phyloP scores from a whole-genome alignment of 1,139 yeast genomes.

The Kodamaea fungicola region DNA sequence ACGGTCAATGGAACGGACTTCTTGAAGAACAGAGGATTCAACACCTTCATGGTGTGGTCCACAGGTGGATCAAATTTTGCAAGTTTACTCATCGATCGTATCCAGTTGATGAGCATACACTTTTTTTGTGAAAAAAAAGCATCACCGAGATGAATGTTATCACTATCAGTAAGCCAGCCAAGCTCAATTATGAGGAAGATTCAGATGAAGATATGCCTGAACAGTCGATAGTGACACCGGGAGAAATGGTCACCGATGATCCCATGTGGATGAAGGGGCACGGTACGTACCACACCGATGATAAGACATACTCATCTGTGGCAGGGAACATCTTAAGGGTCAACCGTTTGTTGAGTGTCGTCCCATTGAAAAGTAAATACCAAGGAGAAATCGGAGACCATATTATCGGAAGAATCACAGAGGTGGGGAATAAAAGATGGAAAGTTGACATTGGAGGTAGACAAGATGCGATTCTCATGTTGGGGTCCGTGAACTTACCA shows the following conservation, averaged over 20 bases:
- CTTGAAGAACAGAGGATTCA: constrained; percentile 65
- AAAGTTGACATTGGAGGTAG: constrained; percentile 93
- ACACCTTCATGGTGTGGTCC: constrained; percentile 57
- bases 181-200: constrained; percentile 13
- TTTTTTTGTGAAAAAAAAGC: constrained; percentile 2
- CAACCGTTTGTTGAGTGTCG: constrained; percentile 79
- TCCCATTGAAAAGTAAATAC: constrained; percentile 82
- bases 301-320: constrained; percentile 80
- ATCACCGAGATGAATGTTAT: constrained; percentile 25
- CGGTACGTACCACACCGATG: constrained; percentile 80
- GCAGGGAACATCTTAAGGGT: constrained; percentile 89
- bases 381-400: constrained; percentile 97
- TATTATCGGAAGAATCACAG: constrained; percentile 88
- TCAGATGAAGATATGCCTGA: constrained; percentile 28
- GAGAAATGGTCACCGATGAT: constrained; percentile 94
- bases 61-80: constrained; percentile 59
- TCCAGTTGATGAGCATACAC: constrained; percentile 2
- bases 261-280: constrained; percentile 99
- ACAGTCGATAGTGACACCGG: constrained; percentile 74
- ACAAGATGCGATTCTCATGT: constrained; percentile 87
- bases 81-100: constrained; percentile 4
- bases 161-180: constrained; percentile 33
- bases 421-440: constrained; percentile 94
- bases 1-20: constrained; percentile 57
- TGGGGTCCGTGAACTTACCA: constrained; percentile 94